These are phyloP conservation scores for Penicillium occitanis DNA, from an alignment of 2,329 filamentous ascomycete species.

Conservation along the genomic window DNA sequence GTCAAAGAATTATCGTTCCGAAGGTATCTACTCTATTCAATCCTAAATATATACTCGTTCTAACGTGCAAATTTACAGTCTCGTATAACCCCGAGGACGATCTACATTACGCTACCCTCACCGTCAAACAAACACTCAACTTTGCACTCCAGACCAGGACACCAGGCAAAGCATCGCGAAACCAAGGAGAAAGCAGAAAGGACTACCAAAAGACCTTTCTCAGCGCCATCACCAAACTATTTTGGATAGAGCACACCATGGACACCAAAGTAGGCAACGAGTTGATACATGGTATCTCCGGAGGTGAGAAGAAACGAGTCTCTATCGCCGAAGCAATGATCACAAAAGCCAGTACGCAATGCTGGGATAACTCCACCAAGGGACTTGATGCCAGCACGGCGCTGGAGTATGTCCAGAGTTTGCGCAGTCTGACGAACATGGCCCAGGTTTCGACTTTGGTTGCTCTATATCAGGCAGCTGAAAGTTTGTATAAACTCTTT, in stretches of 20 bases:
- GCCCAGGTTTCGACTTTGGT: constrained; percentile 62
- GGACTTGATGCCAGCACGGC: constrained; percentile 74
- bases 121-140: constrained; percentile 69
- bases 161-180: constrained; percentile 60
- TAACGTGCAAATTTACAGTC: constrained; percentile 4
- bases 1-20: constrained; percentile 50
- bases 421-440: constrained; percentile 66
- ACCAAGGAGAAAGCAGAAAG: constrained; percentile 60
- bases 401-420: constrained; percentile 67
- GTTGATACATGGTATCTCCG: constrained; percentile 68
- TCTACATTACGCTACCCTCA: constrained; percentile 71
- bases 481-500: constrained; percentile 56
- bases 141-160: constrained; percentile 71
- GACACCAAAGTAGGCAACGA: constrained; percentile 75
- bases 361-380: constrained; percentile 75
- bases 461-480: constrained; percentile 68
- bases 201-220: constrained; percentile 64
- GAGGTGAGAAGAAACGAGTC: constrained; percentile 75
- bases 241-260: constrained; percentile 70
- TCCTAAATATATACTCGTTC: background rate
- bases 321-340: constrained; percentile 77
- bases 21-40: constrained; percentile 29
- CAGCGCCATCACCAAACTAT: constrained; percentile 67
- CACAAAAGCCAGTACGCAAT: constrained; percentile 63
- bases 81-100: constrained; percentile 22